Percentiles rank a stretch among this genome's conserved stretches.
These are phyloP conservation scores for Neurospora hispaniola DNA, from an alignment of 495 filamentous ascomycete species.

Conservation along the genomic window DNA sequence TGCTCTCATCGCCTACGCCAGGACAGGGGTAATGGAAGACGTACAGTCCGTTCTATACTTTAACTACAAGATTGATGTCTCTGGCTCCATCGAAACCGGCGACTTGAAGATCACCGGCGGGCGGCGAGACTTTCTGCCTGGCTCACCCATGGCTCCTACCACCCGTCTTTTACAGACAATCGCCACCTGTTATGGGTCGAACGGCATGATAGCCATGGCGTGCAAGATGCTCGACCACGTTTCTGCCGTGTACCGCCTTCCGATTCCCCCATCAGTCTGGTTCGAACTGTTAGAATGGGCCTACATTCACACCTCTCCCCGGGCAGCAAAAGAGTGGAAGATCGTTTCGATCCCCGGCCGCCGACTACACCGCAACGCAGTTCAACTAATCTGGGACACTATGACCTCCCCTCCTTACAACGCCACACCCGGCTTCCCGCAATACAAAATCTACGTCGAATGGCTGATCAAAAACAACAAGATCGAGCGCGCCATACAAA, in stretches of 20 bases:
- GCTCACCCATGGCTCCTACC: constrained; percentile 16
- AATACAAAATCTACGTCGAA: constrained; percentile 23
- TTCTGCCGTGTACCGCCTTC: constrained; percentile 16
- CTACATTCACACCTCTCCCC: constrained; percentile 17
- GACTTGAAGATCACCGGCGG: constrained; percentile 3
- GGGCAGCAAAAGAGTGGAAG: constrained; percentile 20
- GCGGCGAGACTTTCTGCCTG: not conserved
- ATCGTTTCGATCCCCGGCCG: constrained; percentile 10
- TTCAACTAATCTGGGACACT: constrained; percentile 23
- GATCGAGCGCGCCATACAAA: constrained; percentile 7
- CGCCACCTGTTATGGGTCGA: constrained; percentile 26
- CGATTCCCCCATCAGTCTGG: constrained; percentile 22
- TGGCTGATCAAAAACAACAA: constrained; percentile 14
- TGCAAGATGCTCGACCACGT: constrained; percentile 22
- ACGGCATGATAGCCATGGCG: constrained; percentile 21
- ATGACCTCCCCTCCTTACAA: constrained; percentile 24
- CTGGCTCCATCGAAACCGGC: not conserved
- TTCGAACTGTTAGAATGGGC: constrained; percentile 27
- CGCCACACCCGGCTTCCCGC: constrained; percentile 18
- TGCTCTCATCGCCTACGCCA: constrained; percentile 20
- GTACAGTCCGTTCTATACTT: not conserved
- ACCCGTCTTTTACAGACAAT: constrained; percentile 21
- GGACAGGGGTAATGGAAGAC: constrained; percentile 14
- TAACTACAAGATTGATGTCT: constrained; percentile 11
- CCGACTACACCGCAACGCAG: constrained; percentile 3